Percentiles rank a stretch among this genome's conserved stretches.
These are phyloP conservation scores for Aspergillus hancockii DNA, from an alignment of 495 filamentous ascomycete genomes.

Conservation along the genomic window DNA sequence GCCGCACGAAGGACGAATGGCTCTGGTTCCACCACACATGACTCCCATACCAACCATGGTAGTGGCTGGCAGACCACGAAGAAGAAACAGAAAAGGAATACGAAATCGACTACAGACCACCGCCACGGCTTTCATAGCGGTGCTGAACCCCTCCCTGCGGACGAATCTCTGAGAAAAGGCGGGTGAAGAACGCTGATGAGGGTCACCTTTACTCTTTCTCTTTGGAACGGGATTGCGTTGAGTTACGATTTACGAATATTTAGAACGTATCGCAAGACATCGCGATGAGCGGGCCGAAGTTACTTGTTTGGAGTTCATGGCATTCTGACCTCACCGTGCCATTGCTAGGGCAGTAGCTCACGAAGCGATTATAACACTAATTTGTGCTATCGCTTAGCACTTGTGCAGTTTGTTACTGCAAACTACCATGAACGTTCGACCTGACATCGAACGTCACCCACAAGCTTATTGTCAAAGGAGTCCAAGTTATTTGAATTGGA, in stretches of 20 bases:
- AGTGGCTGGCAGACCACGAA: slow-evolving; percentile 52
- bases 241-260: slow-evolving; percentile 8
- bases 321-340: not conserved
- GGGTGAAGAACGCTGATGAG: slow-evolving; percentile 32
- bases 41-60: slow-evolving; percentile 31
- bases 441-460: slow-evolving; percentile 9
- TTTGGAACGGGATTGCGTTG: not conserved
- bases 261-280: slow-evolving; percentile 13
- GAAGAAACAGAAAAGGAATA: slow-evolving; percentile 48
- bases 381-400: slow-evolving; percentile 9
- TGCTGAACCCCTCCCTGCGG: slow-evolving; percentile 46
- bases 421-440: slow-evolving; percentile 6
- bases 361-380: not conserved
- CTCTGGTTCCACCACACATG: slow-evolving; percentile 19
- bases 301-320: not conserved
- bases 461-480: slow-evolving; percentile 1
- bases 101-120: slow-evolving; percentile 35
- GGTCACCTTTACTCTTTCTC: not conserved
- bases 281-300: not conserved
- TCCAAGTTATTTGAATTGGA: slow-evolving; percentile 4
- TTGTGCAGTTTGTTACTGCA: slow-evolving; percentile 20
- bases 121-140: slow-evolving; percentile 27
- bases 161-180: slow-evolving; percentile 52
- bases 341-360: not conserved
- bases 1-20: slow-evolving; percentile 39